Evolutionary conservation across 768 basidiomycete genomes (phyloP).

Genomic region (Pisolithus tinctorius): DNA sequence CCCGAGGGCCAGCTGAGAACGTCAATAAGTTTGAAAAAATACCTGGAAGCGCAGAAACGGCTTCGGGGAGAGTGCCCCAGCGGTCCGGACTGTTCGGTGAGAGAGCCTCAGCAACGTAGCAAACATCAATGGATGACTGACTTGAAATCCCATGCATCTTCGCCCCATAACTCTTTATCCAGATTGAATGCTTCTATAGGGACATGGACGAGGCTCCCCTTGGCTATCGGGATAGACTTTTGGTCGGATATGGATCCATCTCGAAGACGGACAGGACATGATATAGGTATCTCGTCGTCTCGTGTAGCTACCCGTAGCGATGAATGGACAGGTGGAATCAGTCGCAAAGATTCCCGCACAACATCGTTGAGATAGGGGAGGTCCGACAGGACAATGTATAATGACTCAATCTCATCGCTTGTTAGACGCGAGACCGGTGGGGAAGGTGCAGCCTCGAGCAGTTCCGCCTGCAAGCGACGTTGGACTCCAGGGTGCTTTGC

Average conservation of each 20-base stretch:
- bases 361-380: constrained; percentile 75
- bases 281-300: constrained; percentile 73
- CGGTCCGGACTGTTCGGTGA: constrained; percentile 57
- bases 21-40: constrained; percentile 64
- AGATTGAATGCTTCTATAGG: constrained; percentile 77
- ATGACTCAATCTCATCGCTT: constrained; percentile 58
- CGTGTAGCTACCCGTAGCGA: constrained; percentile 71
- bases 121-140: constrained; percentile 27
- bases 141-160: constrained; percentile 78
- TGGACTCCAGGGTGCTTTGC: constrained; percentile 64
- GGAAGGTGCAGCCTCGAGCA: constrained; percentile 40
- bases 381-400: constrained; percentile 48
- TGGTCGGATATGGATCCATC: constrained; percentile 40
- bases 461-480: constrained; percentile 62
- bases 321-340: constrained; percentile 76
- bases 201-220: constrained; percentile 72
- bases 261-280: constrained; percentile 48
- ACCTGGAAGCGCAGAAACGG: constrained; percentile 61
- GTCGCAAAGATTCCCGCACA: constrained; percentile 65
- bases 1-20: constrained; percentile 79
- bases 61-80: constrained; percentile 72
- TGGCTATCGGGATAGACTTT: constrained; percentile 44
- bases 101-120: background rate
- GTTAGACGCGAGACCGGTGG: constrained; percentile 40
- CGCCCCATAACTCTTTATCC: constrained; percentile 73